phyloP scores from a whole-genome alignment of 1,284 basidiomycete genomes.

The Gymnopus androsaceus region DNA sequence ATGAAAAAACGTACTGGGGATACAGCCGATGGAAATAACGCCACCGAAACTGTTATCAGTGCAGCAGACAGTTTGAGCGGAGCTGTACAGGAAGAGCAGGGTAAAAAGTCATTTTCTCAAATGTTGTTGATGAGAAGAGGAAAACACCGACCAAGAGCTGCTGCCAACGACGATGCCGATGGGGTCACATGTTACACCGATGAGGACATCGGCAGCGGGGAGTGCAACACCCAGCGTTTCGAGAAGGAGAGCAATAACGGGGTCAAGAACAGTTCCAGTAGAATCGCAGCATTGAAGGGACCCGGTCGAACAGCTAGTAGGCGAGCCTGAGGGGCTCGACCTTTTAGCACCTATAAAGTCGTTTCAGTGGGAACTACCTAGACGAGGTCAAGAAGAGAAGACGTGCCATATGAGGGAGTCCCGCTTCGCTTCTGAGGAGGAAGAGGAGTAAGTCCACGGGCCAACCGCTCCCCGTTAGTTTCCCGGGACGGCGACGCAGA shows the following conservation, averaged over 20 bases:
- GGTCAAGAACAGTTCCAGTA: constrained; percentile 21
- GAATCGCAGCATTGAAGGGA: constrained; percentile 43
- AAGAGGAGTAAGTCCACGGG: constrained; percentile 45
- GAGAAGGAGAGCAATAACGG: constrained; percentile 17
- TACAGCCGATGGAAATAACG: too few relatives aligned
- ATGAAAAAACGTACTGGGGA: too few relatives aligned
- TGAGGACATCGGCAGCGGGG: not conserved
- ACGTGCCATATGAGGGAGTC: constrained; percentile 32
- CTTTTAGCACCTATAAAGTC: constrained; percentile 31
- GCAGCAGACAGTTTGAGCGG: constrained; percentile 39
- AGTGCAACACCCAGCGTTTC: constrained; percentile 30
- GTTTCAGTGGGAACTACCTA: too few relatives aligned
- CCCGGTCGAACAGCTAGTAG: constrained; percentile 38
- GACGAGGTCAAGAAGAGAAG: not conserved
- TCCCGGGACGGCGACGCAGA: too few relatives aligned
- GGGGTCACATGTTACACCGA: constrained; percentile 42
- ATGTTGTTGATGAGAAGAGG: constrained; percentile 9
- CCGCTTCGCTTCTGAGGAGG: constrained; percentile 32
- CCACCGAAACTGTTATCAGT: too few relatives aligned
- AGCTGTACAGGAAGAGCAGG: too few relatives aligned
- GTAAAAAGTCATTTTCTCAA: not conserved
- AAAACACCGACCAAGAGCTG: constrained; percentile 43
- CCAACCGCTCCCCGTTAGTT: constrained; percentile 55
- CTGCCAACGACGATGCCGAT: constrained; percentile 31
- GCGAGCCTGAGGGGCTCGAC: constrained; percentile 29